Evolutionary conservation across 805 yeast genomes (phyloP).

Genomic region (Groenewaldozyma salmanticensis): DNA sequence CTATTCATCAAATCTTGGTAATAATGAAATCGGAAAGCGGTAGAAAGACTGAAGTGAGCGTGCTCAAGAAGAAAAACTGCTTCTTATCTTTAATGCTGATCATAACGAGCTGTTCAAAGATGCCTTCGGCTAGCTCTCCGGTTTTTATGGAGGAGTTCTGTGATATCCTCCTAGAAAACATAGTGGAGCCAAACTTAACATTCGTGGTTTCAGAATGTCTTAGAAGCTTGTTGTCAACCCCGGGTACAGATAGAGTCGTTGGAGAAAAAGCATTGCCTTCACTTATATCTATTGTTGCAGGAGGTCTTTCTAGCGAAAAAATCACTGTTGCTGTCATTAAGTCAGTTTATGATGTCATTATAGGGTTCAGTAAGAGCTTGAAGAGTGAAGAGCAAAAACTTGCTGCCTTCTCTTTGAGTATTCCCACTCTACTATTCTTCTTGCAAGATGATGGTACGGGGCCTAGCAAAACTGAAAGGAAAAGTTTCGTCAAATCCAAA

Average conservation of each 20-base stretch:
- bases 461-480: slow-evolving; percentile 12
- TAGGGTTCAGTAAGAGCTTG: slow-evolving; percentile 34
- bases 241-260: slow-evolving; percentile 27
- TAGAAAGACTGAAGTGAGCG: slow-evolving; percentile 7
- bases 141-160: slow-evolving; percentile 30
- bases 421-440: slow-evolving; percentile 33
- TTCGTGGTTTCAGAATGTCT: slow-evolving; percentile 50
- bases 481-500: slow-evolving; percentile 15
- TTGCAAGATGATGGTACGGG: slow-evolving; percentile 17
- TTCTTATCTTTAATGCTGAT: slow-evolving; percentile 37
- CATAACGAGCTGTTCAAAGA: slow-evolving; percentile 32
- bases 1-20: slow-evolving; percentile 12
- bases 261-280: slow-evolving; percentile 39
- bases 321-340: slow-evolving; percentile 17
- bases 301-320: slow-evolving; percentile 19
- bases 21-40: slow-evolving; percentile 3
- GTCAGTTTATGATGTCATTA: slow-evolving; percentile 40
- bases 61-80: slow-evolving; percentile 25
- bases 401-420: slow-evolving; percentile 23
- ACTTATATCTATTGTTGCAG: slow-evolving; percentile 28
- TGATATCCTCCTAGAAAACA: slow-evolving; percentile 27
- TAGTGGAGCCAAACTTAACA: slow-evolving; percentile 29
- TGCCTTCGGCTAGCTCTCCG: slow-evolving; percentile 23
- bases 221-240: slow-evolving; percentile 39
- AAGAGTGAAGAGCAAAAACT: slow-evolving; percentile 24